phyloP scores from a whole-genome alignment of 2,329 filamentous ascomycete species.

The Pseudogymnoascus sp. region DNA sequence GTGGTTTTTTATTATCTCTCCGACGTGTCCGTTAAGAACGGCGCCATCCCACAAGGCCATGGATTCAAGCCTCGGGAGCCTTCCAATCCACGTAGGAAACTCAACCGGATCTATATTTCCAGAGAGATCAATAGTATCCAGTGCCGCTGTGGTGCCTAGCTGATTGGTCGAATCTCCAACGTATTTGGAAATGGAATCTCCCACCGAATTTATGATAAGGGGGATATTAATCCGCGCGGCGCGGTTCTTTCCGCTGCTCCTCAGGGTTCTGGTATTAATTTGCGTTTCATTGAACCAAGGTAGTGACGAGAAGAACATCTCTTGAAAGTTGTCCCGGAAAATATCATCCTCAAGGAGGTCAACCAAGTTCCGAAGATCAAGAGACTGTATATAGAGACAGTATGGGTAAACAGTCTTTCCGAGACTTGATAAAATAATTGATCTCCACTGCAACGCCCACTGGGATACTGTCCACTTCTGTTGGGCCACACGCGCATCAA shows the following conservation, averaged over 20 bases:
- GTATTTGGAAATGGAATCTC: slow-evolving; percentile 46
- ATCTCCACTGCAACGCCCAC: slow-evolving; percentile 59
- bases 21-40: slow-evolving; percentile 45
- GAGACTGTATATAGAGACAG: slow-evolving; percentile 54
- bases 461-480: slow-evolving; percentile 28
- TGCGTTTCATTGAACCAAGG: slow-evolving; percentile 28
- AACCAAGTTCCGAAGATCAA: slow-evolving; percentile 54
- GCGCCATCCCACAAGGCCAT: slow-evolving; percentile 54
- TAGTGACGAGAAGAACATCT: slow-evolving; percentile 31
- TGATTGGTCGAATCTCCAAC: slow-evolving; percentile 32
- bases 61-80: slow-evolving; percentile 47
- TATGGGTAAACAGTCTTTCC: slow-evolving; percentile 58
- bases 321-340: slow-evolving; percentile 22
- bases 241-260: slow-evolving; percentile 18
- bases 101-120: slow-evolving; percentile 42
- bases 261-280: slow-evolving; percentile 18
- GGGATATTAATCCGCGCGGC: slow-evolving; percentile 28
- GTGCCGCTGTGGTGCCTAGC: slow-evolving; percentile 37
- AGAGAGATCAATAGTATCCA: slow-evolving; percentile 45
- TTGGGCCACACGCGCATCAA: slow-evolving; percentile 13
- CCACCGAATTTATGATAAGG: slow-evolving; percentile 39
- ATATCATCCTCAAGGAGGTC: slow-evolving; percentile 48
- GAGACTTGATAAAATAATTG: slow-evolving; percentile 57
- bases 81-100: slow-evolving; percentile 50
- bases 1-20: slow-evolving; percentile 43